Evolutionary conservation across 179 eudicot species (phyloP).

Genomic region (Silene noctiflora): DNA sequence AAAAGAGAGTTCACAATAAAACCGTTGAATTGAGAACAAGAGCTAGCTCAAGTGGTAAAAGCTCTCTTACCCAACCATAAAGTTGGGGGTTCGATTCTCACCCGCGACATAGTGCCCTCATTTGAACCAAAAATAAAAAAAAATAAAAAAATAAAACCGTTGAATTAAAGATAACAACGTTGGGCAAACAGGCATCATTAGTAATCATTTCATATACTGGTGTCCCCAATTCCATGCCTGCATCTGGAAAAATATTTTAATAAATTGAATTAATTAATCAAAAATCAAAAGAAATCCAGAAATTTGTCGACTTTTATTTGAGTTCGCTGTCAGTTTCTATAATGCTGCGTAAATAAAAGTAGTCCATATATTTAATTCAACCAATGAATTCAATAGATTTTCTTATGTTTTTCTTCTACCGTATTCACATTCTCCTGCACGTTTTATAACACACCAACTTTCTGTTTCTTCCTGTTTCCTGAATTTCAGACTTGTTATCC

Average conservation of each 20-base stretch:
- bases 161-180: too few species aligned
- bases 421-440: neutral
- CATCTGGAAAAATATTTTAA: neutral
- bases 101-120: too few species aligned
- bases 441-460: neutral
- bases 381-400: neutral
- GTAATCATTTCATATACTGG: slow-evolving; percentile 11
- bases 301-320: slow-evolving; percentile 19
- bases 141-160: slow-evolving; percentile 21
- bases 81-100: too few species aligned
- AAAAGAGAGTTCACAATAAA: neutral
- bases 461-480: slow-evolving; percentile 2
- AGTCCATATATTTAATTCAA: neutral
- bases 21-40: slow-evolving; percentile 5
- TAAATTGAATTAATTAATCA: neutral
- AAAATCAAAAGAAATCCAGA: neutral
- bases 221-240: neutral
- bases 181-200: neutral
- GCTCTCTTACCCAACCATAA: too few species aligned
- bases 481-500: neutral
- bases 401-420: neutral
- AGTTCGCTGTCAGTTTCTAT: neutral
- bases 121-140: too few species aligned
- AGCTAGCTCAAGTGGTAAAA: too few species aligned
- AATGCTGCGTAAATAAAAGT: neutral